Conservation (phyloP, 257 asterid genomes). For the Craterostigma plantagineum region DNA sequence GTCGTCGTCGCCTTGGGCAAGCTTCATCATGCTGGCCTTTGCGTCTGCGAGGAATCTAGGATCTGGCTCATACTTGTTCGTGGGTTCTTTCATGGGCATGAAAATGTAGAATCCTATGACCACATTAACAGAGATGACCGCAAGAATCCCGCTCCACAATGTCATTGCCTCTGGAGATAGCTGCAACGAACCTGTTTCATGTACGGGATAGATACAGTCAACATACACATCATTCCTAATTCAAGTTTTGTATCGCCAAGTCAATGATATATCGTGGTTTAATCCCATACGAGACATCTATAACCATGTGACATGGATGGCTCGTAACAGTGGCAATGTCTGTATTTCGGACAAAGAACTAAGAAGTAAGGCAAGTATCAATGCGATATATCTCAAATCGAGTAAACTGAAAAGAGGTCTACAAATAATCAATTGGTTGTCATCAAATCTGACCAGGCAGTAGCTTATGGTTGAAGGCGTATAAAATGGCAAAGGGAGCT, state of each 20-base stretch:
- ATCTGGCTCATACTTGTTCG: conserved; percentile 71
- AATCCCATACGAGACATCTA: not conserved
- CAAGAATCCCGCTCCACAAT: conserved; percentile 63
- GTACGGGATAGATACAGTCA: not conserved
- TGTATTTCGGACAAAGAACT: too few relatives aligned
- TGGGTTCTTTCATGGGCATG: conserved; percentile 75
- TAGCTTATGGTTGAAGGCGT: conserved; percentile 33
- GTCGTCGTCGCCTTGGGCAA: conserved; percentile 14
- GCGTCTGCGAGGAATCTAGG: conserved; percentile 55
- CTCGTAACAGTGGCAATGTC: too few relatives aligned
- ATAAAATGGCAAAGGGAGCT: conserved; percentile 45
- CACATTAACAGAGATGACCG: conserved; percentile 74
- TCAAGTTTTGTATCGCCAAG: too few relatives aligned
- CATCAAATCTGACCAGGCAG: conserved; percentile 36
- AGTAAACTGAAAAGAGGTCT: not conserved
- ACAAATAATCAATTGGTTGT: not conserved
- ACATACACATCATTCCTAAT: not conserved
- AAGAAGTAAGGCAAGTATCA: too few relatives aligned
- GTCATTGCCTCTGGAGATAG: conserved; percentile 52
- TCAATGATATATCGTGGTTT: too few relatives aligned
- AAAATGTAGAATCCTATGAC: conserved; percentile 61
- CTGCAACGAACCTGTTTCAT: conserved; percentile 29
- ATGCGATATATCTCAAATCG: too few relatives aligned
- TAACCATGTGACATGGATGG: not conserved
- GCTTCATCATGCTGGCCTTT: conserved; percentile 37